Percentiles rank a stretch among this genome's conserved stretches.
Conservation (phyloP, 2,329 filamentous ascomycete genomes). For the Pezicula neosporulosa region DNA sequence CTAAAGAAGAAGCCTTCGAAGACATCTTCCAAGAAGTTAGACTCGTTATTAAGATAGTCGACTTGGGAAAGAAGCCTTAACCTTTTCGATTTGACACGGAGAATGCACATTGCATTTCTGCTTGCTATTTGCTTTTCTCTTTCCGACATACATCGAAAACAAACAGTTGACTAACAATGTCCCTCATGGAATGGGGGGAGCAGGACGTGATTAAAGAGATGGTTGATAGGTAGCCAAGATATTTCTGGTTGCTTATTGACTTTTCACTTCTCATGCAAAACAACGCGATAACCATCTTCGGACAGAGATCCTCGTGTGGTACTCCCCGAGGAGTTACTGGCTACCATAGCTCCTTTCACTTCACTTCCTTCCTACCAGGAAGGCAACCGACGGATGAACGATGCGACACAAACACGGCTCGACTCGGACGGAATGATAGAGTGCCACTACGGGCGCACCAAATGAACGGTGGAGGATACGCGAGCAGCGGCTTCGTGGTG, state of each 20-base stretch:
- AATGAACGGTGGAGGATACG: too few relatives aligned
- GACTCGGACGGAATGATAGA: too few relatives aligned
- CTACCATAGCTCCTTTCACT: not conserved
- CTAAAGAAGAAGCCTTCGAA: too few relatives aligned
- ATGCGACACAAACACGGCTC: not conserved
- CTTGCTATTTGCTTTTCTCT: slow-evolving; percentile 4
- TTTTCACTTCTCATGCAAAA: slow-evolving; percentile 11
- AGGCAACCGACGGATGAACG: not conserved
- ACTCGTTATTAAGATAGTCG: too few relatives aligned
- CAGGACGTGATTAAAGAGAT: slow-evolving; percentile 25
- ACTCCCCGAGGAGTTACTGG: slow-evolving; percentile 1
- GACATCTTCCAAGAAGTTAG: too few relatives aligned
- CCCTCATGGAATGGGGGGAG: slow-evolving; percentile 15
- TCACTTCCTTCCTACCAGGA: not conserved
- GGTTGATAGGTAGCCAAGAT: slow-evolving; percentile 8
- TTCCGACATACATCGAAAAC: slow-evolving; percentile 5
- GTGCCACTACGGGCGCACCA: too few relatives aligned
- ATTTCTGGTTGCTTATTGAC: slow-evolving; percentile 10
- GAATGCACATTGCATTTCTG: not conserved
- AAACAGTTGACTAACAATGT: slow-evolving; percentile 18
- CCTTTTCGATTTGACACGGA: slow-evolving; percentile 5
- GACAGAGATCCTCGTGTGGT: slow-evolving; percentile 2
- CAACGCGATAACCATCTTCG: slow-evolving; percentile 3
- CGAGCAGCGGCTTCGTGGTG: too few relatives aligned
- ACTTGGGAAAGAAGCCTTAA: not conserved